Conservation (phyloP, 2,329 filamentous ascomycete genomes). For the Trichoderma sp. region DNA sequence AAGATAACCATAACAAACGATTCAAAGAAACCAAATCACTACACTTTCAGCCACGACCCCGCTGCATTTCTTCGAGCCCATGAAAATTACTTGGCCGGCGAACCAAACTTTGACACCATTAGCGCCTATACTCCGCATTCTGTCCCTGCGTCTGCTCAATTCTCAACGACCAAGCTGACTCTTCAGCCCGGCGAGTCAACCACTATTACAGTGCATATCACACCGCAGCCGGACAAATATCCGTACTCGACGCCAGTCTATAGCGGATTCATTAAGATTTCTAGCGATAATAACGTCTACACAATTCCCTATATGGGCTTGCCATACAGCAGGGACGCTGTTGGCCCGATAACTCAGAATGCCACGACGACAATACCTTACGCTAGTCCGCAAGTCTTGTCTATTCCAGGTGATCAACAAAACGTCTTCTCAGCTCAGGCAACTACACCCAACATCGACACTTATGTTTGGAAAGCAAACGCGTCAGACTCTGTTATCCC, state of each 20-base stretch:
- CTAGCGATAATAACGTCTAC: background rate
- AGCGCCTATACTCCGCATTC: background rate
- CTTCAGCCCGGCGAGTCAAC: background rate
- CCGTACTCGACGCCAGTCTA: background rate
- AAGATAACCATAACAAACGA: conserved; percentile 12
- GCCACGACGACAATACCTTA: background rate
- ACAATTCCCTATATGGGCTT: conserved; percentile 3
- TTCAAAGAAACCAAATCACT: background rate
- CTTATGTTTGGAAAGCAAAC: background rate
- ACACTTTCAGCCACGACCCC: background rate
- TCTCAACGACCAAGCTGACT: background rate
- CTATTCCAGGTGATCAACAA: background rate
- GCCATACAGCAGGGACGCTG: background rate
- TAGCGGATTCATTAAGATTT: background rate
- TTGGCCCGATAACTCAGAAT: conserved; percentile 1
- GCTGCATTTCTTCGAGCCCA: background rate
- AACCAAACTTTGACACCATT: background rate
- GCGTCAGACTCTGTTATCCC: background rate
- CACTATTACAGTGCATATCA: background rate
- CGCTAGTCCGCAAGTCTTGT: background rate
- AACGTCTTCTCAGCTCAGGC: background rate
- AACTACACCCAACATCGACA: background rate
- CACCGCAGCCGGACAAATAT: background rate
- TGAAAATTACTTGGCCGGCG: background rate
- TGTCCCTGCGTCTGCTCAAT: background rate